Evolutionary conservation across 2,329 filamentous ascomycete species (phyloP).

Genomic region (Colletotrichum sp.): DNA sequence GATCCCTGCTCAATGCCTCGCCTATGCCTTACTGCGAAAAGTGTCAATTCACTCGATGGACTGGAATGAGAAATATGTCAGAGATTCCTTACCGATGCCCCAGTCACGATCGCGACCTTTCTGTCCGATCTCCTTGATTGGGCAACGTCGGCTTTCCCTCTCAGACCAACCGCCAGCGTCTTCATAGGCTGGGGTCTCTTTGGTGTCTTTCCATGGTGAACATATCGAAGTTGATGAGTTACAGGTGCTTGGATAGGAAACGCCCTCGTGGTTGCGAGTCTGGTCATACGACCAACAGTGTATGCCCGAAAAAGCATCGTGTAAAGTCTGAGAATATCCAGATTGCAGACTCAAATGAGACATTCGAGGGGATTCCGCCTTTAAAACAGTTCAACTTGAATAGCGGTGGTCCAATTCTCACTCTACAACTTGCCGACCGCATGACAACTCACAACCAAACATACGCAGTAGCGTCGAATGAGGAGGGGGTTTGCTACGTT

Average conservation of each 20-base stretch:
- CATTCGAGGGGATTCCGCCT: background rate
- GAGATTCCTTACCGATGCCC: background rate
- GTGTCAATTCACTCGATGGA: background rate
- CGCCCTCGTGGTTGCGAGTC: background rate
- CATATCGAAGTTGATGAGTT: background rate
- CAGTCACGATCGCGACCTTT: background rate
- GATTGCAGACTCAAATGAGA: background rate
- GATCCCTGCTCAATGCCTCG: constrained; percentile 39
- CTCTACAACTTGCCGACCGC: background rate
- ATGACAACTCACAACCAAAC: background rate
- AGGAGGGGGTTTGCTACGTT: background rate
- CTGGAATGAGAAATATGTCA: rapidly evolving
- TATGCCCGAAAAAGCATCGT: background rate
- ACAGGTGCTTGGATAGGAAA: background rate
- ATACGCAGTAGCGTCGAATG: background rate
- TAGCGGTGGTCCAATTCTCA: background rate
- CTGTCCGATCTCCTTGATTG: background rate
- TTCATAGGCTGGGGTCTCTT: background rate
- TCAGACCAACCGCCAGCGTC: background rate
- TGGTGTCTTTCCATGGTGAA: background rate
- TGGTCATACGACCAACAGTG: background rate
- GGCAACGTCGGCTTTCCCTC: background rate
- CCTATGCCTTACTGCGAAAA: constrained; percentile 50
- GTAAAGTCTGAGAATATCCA: background rate
- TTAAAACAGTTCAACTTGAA: background rate